These are phyloP conservation scores for Rossbeevera mucosa DNA, from an alignment of 768 basidiomycete species.

Conservation along the genomic window DNA sequence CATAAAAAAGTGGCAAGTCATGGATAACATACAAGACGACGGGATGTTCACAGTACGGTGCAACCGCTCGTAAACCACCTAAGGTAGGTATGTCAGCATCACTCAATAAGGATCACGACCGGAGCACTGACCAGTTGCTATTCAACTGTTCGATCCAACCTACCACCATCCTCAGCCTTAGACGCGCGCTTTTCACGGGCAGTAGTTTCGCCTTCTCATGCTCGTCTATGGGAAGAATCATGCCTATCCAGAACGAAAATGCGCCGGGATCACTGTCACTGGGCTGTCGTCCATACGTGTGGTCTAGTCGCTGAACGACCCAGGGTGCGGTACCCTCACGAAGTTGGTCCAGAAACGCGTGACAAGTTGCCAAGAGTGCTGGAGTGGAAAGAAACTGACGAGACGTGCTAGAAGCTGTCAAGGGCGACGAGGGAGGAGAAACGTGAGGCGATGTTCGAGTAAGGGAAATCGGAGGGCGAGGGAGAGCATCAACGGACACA, in stretches of 20 bases:
- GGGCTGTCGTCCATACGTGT: constrained; percentile 76
- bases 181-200: constrained; percentile 70
- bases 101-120: constrained; percentile 14
- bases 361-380: constrained; percentile 49
- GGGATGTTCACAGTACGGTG: constrained; percentile 41
- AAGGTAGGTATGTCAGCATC: constrained; percentile 15
- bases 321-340: constrained; percentile 79
- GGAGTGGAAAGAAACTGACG: constrained; percentile 19
- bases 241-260: constrained; percentile 89
- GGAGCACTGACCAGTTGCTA: constrained; percentile 44
- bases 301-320: constrained; percentile 84
- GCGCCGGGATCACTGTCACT: constrained; percentile 49
- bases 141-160: constrained; percentile 89
- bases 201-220: constrained; percentile 83
- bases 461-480: constrained; percentile 12
- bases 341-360: constrained; percentile 57
- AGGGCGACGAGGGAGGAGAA: constrained; percentile 9
- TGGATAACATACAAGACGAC: constrained; percentile 13
- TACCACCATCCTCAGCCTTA: constrained; percentile 80
- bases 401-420: not conserved
- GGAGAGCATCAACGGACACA: constrained; percentile 2
- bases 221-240: constrained; percentile 88
- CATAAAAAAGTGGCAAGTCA: constrained; percentile 6
- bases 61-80: constrained; percentile 81
- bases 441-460: constrained; percentile 13